Base-by-base conservation (phyloP, 2,329 filamentous ascomycete genomes). In the Emergomyces pasteurianus region DNA sequence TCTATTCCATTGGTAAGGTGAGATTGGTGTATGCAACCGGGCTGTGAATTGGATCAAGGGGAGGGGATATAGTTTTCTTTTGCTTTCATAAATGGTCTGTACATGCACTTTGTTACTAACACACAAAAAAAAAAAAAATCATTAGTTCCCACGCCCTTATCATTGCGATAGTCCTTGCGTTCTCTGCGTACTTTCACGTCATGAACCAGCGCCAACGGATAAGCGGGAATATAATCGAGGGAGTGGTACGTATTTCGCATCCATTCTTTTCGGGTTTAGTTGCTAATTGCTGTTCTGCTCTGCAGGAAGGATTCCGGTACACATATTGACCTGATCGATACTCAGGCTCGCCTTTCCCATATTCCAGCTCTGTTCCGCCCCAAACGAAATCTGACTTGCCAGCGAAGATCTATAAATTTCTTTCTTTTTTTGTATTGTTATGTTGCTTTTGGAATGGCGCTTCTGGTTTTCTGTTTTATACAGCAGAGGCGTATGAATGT, bases 101-200 rank as follows among this genome's bases (percentile, higher is more conserved):
- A 12, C 36, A 21, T 43, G 9, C 1, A 52, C 31, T 9, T n/a
- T 34, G 16, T 14, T 23, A 23, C n/a, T 54, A 26, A 54, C 52
- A 14, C 3, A 18, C 18, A 31, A 31, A 31, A 31, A 31, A 31
- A 31, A 31, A 31, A 16, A 54, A 38, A 43, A 47, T 16, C 6
- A n/a, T 38, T 34, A 72, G 81, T n/a, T 83, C 80, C 2, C 82
- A 85, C 65, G 73, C 83, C n/a, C 64, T 84, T 60, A 83, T 85
- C 62, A 80, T 86, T 61, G 74, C 62, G 1, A 75, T 84, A 34
- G 78, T 86, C 16, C 75, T 67, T 0, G 61, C 75, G 4, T 83
- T 85, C 63, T 79, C 80, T 0, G 42, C 76, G 1, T 80, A 81
- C 63, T 86, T 86, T 66, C 80, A 77, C 65, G 66, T 71, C 36